Percentiles rank a stretch among this genome's conserved stretches.
These are phyloP conservation scores for Phytophthora melonis DNA, from an alignment of 352 stramenopile genomes.

Conservation along the genomic window DNA sequence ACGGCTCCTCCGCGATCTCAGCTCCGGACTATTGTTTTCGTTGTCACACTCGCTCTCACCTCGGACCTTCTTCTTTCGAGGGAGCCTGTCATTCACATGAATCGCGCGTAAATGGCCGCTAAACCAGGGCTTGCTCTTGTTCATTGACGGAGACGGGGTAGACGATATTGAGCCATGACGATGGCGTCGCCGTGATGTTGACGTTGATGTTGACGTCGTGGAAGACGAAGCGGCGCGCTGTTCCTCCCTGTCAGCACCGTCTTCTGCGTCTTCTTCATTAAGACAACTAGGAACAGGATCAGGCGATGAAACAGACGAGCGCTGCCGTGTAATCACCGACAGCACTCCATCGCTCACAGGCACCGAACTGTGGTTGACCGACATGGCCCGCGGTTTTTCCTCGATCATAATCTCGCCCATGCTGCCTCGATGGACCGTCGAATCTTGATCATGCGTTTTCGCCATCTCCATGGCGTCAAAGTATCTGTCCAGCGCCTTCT, in stretches of 20 bases:
- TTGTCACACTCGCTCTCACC: conserved; percentile 38
- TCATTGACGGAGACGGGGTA: conserved; percentile 30
- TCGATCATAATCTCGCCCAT: conserved; percentile 33
- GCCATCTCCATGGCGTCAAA: conserved; percentile 68
- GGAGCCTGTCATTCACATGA: conserved; percentile 69
- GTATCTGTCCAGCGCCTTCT: conserved; percentile 71
- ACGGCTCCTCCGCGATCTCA: conserved; percentile 20
- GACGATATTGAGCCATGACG: conserved; percentile 40
- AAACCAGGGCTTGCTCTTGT: conserved; percentile 65
- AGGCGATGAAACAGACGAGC: conserved; percentile 37
- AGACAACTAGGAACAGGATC: conserved; percentile 18
- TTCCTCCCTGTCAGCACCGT: conserved; percentile 34
- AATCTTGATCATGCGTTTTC: conserved; percentile 28
- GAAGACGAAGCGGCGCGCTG: conserved; percentile 13
- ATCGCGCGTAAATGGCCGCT: conserved; percentile 76
- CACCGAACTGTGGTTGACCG: conserved; percentile 18
- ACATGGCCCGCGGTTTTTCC: conserved; percentile 23
- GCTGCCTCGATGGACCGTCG: conserved; percentile 12
- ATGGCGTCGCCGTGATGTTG: conserved; percentile 32
- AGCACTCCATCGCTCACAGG: conserved; percentile 22
- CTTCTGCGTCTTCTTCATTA: conserved; percentile 36
- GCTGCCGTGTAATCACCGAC: conserved; percentile 14
- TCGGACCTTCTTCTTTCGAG: conserved; percentile 57
- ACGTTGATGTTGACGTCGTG: conserved; percentile 4
- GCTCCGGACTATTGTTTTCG: conserved; percentile 36